A percentile compares a stretch with the other conserved stretches of the same genome.
Conservation (phyloP, 306 rosid species). For the Cucumis cinereus region DNA sequence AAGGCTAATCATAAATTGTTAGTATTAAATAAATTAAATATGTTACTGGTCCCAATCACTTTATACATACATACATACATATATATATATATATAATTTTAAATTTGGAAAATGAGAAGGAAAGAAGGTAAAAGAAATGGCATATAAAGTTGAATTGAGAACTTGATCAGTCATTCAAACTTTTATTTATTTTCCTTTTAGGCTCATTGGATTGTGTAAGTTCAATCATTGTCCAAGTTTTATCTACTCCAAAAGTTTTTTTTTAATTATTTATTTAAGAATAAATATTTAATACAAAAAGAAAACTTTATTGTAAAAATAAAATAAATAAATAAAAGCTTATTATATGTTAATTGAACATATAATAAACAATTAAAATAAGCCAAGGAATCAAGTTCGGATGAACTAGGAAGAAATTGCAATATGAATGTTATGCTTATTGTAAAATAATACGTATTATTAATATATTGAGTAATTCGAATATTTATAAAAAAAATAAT, state of each 20-base stretch:
- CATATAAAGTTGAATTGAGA: background rate
- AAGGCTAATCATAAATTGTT: background rate
- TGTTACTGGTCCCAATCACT: background rate
- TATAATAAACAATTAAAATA: background rate
- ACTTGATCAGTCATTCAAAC: background rate
- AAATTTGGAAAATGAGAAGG: background rate
- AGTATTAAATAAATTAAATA: background rate
- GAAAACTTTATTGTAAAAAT: background rate
- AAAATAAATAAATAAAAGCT: no score
- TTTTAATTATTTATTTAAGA: no score
- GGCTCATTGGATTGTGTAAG: background rate
- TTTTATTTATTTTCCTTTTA: background rate
- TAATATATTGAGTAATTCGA: background rate
- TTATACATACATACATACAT: background rate
- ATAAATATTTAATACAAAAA: no score
- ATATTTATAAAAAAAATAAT: background rate
- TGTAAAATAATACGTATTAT: no score
- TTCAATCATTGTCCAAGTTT: background rate
- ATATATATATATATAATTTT: background rate
- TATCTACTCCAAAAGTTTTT: background rate
- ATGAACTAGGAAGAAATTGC: background rate
- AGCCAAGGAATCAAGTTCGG: background rate
- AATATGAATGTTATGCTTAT: background rate
- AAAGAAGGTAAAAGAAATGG: background rate
- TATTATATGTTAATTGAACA: no score